Evolutionary conservation across 2,329 filamentous ascomycete species (phyloP), one percentile per base, ranked within the genome.

Genomic region (Penicillium sp.): DNA sequence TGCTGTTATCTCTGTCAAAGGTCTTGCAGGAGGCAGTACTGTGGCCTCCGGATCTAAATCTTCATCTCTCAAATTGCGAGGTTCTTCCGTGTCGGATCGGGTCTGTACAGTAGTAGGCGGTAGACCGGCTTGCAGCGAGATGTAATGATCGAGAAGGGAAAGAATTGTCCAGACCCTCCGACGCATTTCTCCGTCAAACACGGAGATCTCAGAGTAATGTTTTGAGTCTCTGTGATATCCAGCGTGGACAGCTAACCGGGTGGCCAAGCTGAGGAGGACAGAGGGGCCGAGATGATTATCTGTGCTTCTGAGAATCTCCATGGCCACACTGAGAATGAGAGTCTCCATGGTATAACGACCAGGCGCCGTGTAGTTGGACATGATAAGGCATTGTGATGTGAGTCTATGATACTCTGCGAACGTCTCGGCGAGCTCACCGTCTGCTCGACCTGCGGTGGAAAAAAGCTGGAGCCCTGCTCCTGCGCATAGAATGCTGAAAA

Each of bases 111-210:
- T 79, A 79, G 85, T 84, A 62, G 81, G 82, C 1, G 87, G 87
- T 19, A 89, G 76, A 1, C 87, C 87, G 62, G 88, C 79, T 67
- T 89, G 85, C 68, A 87, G 87, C 1, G 84, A 82, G 2, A 85
- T 81, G 13, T 88, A 75, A 4, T 85, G 71, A 67, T 89, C 87
- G 54, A 88, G 78, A 68, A 87, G 84, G 13, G 64, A 68, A 16
- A 76, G 63, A 54, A 69, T 68, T 11, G 71, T 68, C 78, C 78
- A 80, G 2, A 75, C 62, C 13, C 78, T 71, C 26, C 78, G 70
- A 28, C 78, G 69, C 70, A 79, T 84, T 70, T 87, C 85, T n/a
- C 80, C 84, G 61, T 85, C 79, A 60, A 85, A 85, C 0, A 80
- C 76, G 1, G 81, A 78, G 55, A 86, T 81, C 42, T 77, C 76